Evolutionary conservation across 73 alveolate species (phyloP), one percentile per base, ranked within the genome.

Genomic region (Paramecium bursaria): DNA sequence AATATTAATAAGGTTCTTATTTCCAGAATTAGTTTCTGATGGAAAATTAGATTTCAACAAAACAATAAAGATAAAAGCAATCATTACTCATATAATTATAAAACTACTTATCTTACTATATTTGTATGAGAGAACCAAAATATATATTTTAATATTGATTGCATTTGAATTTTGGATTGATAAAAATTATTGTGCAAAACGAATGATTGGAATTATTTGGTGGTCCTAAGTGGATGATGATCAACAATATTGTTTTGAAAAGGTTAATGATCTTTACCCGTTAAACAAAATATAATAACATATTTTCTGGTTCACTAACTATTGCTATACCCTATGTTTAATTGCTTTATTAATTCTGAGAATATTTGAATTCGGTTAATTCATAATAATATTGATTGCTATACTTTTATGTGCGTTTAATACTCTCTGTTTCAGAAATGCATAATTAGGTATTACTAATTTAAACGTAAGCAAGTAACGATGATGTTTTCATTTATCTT

Each of bases 11-110:
- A 67, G 82, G 44, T 67, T 67, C 35, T 47, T 67, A 42, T 67
- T 67, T 67, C 82, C 82, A 33, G 82, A 67, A 35, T 42, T 67
- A 39, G 4, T 67, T 30, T 35, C 44, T 14, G 44, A 67, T 35
- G 82, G 82, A 15, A 42, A 33, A 67, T 25, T 35, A 21, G 82
- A 67, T 42, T 35, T 35, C 19, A 67, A 44, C 44, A 67, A 67
- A 67, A 67, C 82, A 0, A 47, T 67, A 19, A 47, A 67, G 14
- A 9, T 21, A 21, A n/a, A 21, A 25, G 53, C 60, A 3, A 67
- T 67, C 21, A 1, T 67, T 39, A 11, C 21, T 0, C 82, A 67
- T 25, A 67, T 42, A 67, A 4, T 31, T 17, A 15, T 39, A 3
- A 67, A 67, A 67, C 21, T 67, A 3, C n/a, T n/a, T n/a, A 39